Conservation (phyloP, 75 land plant genomes). For the Cryptomeria japonica region DNA sequence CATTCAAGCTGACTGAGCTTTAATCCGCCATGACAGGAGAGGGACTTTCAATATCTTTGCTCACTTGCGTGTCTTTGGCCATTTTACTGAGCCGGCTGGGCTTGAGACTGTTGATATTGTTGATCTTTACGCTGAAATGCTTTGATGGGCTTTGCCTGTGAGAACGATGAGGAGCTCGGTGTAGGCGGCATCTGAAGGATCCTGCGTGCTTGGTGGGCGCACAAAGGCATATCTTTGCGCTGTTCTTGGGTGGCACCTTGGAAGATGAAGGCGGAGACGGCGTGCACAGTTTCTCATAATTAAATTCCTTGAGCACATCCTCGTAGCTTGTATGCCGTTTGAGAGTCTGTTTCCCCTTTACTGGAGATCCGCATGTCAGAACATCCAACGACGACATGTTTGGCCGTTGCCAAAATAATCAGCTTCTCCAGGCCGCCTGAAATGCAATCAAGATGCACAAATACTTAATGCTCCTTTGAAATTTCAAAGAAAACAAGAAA, state of each 20-base stretch:
- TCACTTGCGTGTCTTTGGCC: background rate
- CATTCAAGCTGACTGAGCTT: no score
- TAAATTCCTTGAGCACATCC: background rate
- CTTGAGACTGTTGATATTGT: background rate
- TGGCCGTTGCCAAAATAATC: background rate
- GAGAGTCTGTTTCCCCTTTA: background rate
- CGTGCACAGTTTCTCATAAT: background rate
- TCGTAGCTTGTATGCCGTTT: background rate
- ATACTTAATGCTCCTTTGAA: no score
- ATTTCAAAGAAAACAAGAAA: no score
- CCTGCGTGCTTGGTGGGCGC: slow-evolving; percentile 9
- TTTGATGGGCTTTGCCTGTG: background rate
- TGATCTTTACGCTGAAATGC: no score
- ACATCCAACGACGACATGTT: background rate
- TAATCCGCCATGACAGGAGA: no score
- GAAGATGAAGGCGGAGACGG: background rate
- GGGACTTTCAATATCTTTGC: no score
- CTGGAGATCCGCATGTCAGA: background rate
- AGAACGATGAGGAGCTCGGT: background rate
- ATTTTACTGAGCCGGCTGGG: background rate
- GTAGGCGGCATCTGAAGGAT: slow-evolving; percentile 11
- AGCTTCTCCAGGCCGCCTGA: background rate
- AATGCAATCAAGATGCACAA: background rate
- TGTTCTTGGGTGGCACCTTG: background rate
- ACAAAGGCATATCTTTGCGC: background rate